Evolutionary conservation across 441 rosid species (phyloP).

Genomic region (Cnidoscolus chayamansa): DNA sequence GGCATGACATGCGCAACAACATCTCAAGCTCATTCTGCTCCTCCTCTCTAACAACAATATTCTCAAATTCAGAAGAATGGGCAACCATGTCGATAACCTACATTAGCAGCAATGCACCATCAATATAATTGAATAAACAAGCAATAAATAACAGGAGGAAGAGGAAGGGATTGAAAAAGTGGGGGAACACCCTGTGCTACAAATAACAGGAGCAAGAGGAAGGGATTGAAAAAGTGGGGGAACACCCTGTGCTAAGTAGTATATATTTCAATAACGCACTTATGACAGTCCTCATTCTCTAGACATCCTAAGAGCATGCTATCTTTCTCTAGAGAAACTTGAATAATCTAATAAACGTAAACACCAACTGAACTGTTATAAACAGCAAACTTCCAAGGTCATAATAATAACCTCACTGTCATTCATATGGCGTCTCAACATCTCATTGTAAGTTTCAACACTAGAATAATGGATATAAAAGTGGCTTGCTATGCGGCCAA

Average conservation of each 20-base stretch:
- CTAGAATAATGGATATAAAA: conserved; percentile 98
- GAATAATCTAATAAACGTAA: conserved; percentile 5
- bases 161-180: neutral
- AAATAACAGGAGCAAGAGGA: no score
- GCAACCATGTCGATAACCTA: conserved; percentile 98
- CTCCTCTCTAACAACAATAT: conserved; percentile 98
- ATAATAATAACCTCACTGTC: conserved; percentile 75
- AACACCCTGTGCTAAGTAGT: neutral
- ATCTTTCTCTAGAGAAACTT: conserved; percentile 4
- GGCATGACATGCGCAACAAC: conserved; percentile 76
- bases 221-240: neutral
- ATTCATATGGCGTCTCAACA: conserved; percentile 92
- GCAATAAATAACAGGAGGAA: neutral
- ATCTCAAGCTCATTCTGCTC: conserved; percentile 96
- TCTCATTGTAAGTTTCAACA: conserved; percentile 97
- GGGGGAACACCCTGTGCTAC: neutral
- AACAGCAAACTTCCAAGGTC: conserved; percentile 9
- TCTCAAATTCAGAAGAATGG: conserved; percentile 94
- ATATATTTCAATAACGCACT: neutral
- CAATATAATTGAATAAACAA: conserved; percentile 17
- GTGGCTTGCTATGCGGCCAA: conserved; percentile 99
- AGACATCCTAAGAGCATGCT: neutral
- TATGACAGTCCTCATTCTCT: neutral
- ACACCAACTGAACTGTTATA: conserved; percentile 21
- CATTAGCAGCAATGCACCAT: conserved; percentile 21